These are phyloP conservation scores for Botrytis deweyae DNA, from an alignment of 2,329 filamentous ascomycete species.

Conservation along the genomic window DNA sequence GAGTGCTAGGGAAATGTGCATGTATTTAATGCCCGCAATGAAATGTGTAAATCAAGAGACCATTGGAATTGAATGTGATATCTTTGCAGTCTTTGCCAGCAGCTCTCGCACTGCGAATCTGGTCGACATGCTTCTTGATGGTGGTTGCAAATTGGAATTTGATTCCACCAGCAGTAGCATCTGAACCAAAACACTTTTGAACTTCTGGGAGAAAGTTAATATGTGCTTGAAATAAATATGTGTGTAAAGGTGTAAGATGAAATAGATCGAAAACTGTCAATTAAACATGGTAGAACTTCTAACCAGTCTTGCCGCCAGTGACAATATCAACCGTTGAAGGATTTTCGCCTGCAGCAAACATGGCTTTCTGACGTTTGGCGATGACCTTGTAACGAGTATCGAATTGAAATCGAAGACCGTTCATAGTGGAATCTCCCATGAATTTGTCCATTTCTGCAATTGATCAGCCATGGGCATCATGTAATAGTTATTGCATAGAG, in stretches of 20 bases:
- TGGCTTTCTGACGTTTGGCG: conserved; percentile 49
- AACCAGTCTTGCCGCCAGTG: conserved; percentile 9
- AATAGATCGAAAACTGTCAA: neutral
- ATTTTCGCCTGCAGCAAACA: conserved; percentile 46
- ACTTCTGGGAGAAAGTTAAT: conserved; percentile 23
- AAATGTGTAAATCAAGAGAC: neutral
- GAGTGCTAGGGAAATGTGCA: neutral
- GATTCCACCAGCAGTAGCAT: conserved; percentile 51
- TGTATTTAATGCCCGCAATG: neutral
- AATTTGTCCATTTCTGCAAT: conserved; percentile 16
- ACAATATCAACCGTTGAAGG: neutral
- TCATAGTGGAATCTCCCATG: conserved; percentile 27
- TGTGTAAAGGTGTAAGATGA: no score
- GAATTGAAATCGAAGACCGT: conserved; percentile 31
- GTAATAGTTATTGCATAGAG: neutral
- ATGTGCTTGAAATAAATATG: neutral
- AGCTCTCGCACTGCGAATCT: conserved; percentile 38
- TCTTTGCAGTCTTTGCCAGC: conserved; percentile 37
- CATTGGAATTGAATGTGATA: conserved; percentile 2
- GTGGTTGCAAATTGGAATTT: conserved; percentile 33
- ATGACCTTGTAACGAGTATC: conserved; percentile 48
- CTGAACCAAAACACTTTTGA: conserved; percentile 38
- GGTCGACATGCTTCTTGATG: conserved; percentile 41
- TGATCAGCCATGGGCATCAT: neutral
- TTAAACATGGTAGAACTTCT: conserved; percentile 1